Evolutionary conservation across 1,284 basidiomycete species (phyloP).

Genomic region (Trichosporon asahii): DNA sequence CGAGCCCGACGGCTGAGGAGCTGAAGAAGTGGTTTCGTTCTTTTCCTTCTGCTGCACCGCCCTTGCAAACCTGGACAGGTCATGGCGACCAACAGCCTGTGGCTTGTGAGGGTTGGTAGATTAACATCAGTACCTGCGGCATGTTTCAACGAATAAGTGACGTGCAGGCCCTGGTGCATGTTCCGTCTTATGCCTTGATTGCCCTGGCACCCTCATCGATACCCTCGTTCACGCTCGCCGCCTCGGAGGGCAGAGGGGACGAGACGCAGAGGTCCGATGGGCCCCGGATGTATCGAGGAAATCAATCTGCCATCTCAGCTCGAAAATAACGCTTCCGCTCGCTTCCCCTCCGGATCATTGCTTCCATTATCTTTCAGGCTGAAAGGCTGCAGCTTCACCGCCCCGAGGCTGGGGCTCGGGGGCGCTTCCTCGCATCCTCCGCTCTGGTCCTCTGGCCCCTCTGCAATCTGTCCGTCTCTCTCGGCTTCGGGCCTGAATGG

Average conservation of each 20-base stretch:
- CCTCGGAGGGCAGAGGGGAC: background rate
- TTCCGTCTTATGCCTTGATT: background rate
- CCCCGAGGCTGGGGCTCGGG: no score
- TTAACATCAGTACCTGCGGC: background rate
- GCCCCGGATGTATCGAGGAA: conserved; percentile 2
- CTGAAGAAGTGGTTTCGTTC: background rate
- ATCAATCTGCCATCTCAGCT: background rate
- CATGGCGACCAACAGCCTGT: background rate
- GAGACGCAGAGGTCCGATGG: background rate
- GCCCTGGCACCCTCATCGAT: background rate
- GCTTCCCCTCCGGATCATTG: background rate
- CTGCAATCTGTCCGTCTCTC: background rate
- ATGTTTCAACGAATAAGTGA: background rate
- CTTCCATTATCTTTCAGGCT: background rate
- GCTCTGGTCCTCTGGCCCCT: background rate
- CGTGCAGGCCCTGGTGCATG: background rate
- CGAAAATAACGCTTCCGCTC: conserved; percentile 9
- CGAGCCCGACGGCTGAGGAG: background rate
- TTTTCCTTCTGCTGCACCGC: background rate
- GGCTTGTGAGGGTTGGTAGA: background rate
- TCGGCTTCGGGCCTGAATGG: background rate
- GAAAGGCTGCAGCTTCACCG: background rate
- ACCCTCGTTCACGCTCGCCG: no score
- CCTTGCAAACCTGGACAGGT: background rate
- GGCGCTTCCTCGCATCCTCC: background rate